Base-by-base conservation (phyloP, 2,329 filamentous ascomycete species). In the Fusarium musae region DNA sequence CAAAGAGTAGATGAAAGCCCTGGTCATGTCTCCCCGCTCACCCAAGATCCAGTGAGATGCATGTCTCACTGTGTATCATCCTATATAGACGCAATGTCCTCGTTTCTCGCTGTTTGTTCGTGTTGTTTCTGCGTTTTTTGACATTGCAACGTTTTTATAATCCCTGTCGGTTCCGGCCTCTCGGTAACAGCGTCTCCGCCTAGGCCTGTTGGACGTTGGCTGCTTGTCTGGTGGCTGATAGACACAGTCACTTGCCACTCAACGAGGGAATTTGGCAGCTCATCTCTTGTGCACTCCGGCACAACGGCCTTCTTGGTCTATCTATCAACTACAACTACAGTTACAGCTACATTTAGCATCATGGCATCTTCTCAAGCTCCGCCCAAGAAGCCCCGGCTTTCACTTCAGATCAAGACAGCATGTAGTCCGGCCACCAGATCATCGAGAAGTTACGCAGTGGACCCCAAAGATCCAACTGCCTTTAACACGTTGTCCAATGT, bases 401-500 rank as follows among this genome's bases (percentile, higher is more conserved):
- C 87, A 60, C 85, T 90, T 74, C 86, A 88, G 77, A 89, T 85
- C 76, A 87, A 87, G 75, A 82, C 86, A 30, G 79, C 83, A 36
- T 78, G 80, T 63, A 81, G 80, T 39, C 78, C 84, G 7, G 77
- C 75, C 44, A 78, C 82, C 60, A 84, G 81, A 60, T 79, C 84
- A 28, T 70, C 75, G 21, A 75, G 79, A 67, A 78, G 77, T 52
- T 80, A 79, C 60, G 63, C 77, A 43, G 74, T 88, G 43, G 86
- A 91, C 74, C 87, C 88, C 36, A 87, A 84, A 65, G 90, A 90
- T 37, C 88, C 89, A 7, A 92, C 90, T 3, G 84, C 89, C 28
- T 91, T 91, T 82, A 92, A 92, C 80, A 92, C 90, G 5, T 85
- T 92, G 43, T 90, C 89, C 60, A 92, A 92, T 80, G 87, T 89